Percentiles rank a stretch among this genome's conserved stretches.
phyloP scores from a whole-genome alignment of 176 grass and related monocot genomes.

The Melocanna baccifera region DNA sequence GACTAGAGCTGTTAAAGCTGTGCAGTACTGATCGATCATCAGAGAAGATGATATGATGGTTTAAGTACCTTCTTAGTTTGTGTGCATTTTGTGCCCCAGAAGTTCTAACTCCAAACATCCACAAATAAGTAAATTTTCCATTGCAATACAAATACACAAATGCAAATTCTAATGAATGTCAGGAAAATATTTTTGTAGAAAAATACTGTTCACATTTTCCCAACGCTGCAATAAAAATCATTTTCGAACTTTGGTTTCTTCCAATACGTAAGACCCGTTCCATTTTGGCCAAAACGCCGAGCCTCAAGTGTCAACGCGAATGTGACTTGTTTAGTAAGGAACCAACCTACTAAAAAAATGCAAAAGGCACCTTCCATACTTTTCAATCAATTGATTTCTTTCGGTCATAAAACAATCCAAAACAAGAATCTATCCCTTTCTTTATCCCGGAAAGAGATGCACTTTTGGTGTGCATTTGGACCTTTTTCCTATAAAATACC shows the following conservation, averaged over 20 bases:
- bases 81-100: background rate
- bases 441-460: constrained; percentile 26
- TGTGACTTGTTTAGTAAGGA: constrained; percentile 41
- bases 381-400: constrained; percentile 13
- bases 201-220: background rate
- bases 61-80: background rate
- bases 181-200: too few relatives aligned
- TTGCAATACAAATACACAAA: background rate
- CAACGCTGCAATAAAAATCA: background rate
- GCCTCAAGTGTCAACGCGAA: constrained; percentile 19
- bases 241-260: background rate
- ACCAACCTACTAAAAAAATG: constrained; percentile 13
- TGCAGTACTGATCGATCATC: background rate
- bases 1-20: background rate
- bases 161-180: too few relatives aligned
- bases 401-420: constrained; percentile 22
- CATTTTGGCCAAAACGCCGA: background rate
- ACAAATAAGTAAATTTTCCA: background rate
- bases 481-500: constrained; percentile 1
- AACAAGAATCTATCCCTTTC: constrained; percentile 24
- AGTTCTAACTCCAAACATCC: background rate
- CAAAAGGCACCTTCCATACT: constrained; percentile 30
- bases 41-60: background rate
- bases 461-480: constrained; percentile 25
- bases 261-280: background rate